phyloP scores from a whole-genome alignment of 116 monocot species.

The Zostera marina region DNA sequence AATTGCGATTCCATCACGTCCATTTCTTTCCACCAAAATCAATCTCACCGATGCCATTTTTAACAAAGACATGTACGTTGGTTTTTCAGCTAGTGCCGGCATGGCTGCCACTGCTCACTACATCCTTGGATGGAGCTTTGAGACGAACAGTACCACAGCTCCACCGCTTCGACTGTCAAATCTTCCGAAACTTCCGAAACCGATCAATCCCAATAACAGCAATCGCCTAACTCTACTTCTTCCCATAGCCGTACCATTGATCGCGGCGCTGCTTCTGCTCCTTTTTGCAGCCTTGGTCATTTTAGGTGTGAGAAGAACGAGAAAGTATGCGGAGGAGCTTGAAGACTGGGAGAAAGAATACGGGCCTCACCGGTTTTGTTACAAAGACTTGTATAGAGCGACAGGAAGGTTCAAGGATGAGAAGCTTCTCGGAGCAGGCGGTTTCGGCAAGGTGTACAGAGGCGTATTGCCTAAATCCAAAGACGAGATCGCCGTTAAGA shows the following conservation, averaged over 20 bases:
- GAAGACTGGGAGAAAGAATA: conserved; percentile 47
- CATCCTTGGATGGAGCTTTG: conserved; percentile 20
- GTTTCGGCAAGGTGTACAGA: conserved; percentile 40
- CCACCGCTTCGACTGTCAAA: conserved; percentile 17
- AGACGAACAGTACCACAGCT: conserved; percentile 10
- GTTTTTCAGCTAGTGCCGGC: conserved; percentile 16
- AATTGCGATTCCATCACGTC: neutral
- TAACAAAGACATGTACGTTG: conserved; percentile 15
- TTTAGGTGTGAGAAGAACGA: neutral
- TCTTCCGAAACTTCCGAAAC: conserved; percentile 22
- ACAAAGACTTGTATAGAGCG: conserved; percentile 25
- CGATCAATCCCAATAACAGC: too few species aligned
- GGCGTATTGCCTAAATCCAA: conserved; percentile 16
- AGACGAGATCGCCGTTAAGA: conserved; percentile 18
- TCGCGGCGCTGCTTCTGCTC: neutral
- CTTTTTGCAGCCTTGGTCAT: neutral
- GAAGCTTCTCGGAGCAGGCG: conserved; percentile 25
- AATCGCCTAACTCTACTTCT: too few species aligned
- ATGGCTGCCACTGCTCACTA: conserved; percentile 6
- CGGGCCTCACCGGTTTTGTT: conserved; percentile 20
- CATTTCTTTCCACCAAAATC: conserved; percentile 10
- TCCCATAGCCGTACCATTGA: neutral
- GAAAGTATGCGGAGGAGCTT: conserved; percentile 18
- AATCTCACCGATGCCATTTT: conserved; percentile 10
- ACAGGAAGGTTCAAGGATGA: conserved; percentile 24